Conservation (phyloP, 306 rosid genomes). For the Canavalia gladiata region DNA sequence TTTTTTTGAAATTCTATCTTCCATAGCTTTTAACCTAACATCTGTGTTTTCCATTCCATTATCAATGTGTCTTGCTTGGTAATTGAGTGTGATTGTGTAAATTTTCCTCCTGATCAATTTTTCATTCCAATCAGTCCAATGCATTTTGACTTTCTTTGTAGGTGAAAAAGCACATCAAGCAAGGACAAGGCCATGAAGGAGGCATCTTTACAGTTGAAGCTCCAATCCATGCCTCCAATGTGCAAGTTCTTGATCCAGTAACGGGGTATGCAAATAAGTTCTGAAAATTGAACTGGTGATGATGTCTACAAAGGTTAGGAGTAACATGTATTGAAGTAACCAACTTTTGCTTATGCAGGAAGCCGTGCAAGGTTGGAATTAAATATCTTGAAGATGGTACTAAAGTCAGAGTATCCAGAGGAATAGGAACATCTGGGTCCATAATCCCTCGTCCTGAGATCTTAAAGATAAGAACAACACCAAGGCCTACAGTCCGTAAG, state of each 20-base stretch:
- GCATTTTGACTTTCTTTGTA: constrained; percentile 35
- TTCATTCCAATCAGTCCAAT: neutral
- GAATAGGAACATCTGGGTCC: constrained; percentile 83
- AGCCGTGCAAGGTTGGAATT: constrained; percentile 83
- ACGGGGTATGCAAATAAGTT: constrained; percentile 67
- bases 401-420: constrained; percentile 90
- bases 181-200: constrained; percentile 98
- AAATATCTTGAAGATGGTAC: constrained; percentile 95
- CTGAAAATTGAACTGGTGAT: neutral
- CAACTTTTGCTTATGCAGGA: constrained; percentile 60
- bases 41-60: neutral
- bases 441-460: constrained; percentile 94
- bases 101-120: neutral
- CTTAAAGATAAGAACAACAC: constrained; percentile 83
- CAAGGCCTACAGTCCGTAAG: constrained; percentile 84
- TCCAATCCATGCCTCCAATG: constrained; percentile 90
- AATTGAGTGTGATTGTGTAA: constrained; percentile 21
- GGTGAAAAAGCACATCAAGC: constrained; percentile 96
- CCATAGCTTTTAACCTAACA: neutral
- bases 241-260: constrained; percentile 84
- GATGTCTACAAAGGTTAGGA: constrained; percentile 31
- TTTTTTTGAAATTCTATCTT: neutral
- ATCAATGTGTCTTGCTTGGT: neutral
- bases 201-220: constrained; percentile 96
- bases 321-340: constrained; percentile 2